Conservation (phyloP, 2,329 filamentous ascomycete species). For the Blastomyces parvus region DNA sequence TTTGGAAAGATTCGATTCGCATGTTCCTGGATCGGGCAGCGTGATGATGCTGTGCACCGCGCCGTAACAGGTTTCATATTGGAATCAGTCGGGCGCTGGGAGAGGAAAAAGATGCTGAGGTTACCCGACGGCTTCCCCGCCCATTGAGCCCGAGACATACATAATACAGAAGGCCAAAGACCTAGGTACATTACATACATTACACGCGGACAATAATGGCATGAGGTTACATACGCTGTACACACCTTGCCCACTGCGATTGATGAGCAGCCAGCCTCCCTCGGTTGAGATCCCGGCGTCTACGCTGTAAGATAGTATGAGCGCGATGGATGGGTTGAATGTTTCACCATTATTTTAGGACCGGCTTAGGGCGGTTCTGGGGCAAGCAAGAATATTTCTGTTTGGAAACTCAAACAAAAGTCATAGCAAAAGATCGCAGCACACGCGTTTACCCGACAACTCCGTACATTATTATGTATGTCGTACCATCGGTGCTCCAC, state of each 20-base stretch:
- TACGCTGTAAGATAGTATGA: background rate
- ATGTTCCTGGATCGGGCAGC: background rate
- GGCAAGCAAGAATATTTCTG: background rate
- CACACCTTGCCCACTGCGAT: background rate
- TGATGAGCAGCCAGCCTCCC: too few species aligned
- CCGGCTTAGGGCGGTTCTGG: background rate
- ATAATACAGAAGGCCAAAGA: background rate
- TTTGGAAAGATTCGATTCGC: too few species aligned
- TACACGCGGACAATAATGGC: background rate
- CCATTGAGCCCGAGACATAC: background rate
- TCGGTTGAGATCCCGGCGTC: background rate
- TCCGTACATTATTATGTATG: background rate
- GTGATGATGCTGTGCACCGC: background rate
- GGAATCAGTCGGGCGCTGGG: background rate
- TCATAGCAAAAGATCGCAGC: too few species aligned
- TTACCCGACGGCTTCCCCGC: background rate
- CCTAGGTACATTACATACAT: too few species aligned
- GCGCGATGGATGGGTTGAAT: background rate
- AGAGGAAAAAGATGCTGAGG: background rate
- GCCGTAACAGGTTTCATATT: background rate
- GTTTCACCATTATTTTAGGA: conserved; percentile 1
- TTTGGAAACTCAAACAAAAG: too few species aligned
- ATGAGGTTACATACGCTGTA: background rate
- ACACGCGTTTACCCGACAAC: background rate
- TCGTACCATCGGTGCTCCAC: too few species aligned